Evolutionary conservation across 306 rosid species (phyloP).

Genomic region (Rosa persica): DNA sequence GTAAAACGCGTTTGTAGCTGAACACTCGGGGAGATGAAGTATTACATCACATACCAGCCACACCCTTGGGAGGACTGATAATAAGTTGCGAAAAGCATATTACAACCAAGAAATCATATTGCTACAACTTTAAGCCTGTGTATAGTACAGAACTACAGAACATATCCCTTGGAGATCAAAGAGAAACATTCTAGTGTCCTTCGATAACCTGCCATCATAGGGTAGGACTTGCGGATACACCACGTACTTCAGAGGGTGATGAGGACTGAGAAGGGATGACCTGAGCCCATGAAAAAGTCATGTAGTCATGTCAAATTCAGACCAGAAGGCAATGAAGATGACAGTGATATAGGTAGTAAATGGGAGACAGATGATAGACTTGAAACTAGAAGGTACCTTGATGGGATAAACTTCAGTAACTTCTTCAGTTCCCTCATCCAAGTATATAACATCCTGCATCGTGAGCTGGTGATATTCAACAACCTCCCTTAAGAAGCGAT

Average conservation of each 20-base stretch:
- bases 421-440: slow-evolving; percentile 88
- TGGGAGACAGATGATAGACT: slow-evolving; percentile 26
- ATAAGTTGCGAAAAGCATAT: slow-evolving; percentile 8
- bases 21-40: not conserved
- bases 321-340: not conserved
- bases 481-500: slow-evolving; percentile 88
- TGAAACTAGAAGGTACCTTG: slow-evolving; percentile 42
- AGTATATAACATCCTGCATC: slow-evolving; percentile 94
- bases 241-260: slow-evolving; percentile 7
- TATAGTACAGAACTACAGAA: slow-evolving; percentile 2
- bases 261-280: slow-evolving; percentile 18
- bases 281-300: not conserved
- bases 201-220: not conserved
- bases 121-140: slow-evolving; percentile 14
- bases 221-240: not conserved
- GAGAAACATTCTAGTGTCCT: not conserved
- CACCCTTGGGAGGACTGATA: slow-evolving; percentile 2
- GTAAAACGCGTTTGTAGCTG: not conserved
- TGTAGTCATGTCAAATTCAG: slow-evolving; percentile 8
- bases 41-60: slow-evolving; percentile 11
- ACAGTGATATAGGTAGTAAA: not conserved
- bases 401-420: slow-evolving; percentile 89
- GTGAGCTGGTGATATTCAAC: slow-evolving; percentile 98
- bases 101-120: slow-evolving; percentile 13
- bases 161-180: slow-evolving; percentile 5